Conservation (phyloP, 2,329 filamentous ascomycete species). For the Aspergillus latus region DNA sequence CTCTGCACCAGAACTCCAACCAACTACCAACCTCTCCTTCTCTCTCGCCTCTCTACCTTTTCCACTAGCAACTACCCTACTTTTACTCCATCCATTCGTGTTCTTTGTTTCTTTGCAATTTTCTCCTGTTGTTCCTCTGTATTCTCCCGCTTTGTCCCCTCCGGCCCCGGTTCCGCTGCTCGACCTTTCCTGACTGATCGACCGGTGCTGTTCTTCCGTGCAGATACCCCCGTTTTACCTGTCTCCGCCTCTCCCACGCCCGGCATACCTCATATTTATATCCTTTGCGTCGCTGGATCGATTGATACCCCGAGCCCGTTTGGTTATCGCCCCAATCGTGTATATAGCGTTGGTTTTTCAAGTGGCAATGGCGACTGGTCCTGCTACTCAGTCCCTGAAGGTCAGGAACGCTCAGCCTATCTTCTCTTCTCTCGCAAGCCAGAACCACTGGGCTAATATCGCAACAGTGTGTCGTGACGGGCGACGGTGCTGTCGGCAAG, state of each 20-base stretch:
- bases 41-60: constrained; percentile 3
- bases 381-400: constrained; percentile 88
- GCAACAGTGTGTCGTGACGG: constrained; percentile 89
- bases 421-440: constrained; percentile 18
- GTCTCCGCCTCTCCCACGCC: constrained; percentile 10
- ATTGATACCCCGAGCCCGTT: constrained; percentile 8
- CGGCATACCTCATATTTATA: constrained; percentile 10
- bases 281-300: constrained; percentile 10
- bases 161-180: neutral
- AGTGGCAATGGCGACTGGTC: constrained; percentile 68
- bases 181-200: constrained; percentile 10
- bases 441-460: constrained; percentile 40
- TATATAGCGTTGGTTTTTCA: constrained; percentile 17
- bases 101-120: constrained; percentile 9
- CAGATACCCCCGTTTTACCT: constrained; percentile 14
- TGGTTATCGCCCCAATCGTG: constrained; percentile 10
- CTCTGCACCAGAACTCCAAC: neutral
- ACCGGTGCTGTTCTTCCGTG: constrained; percentile 12
- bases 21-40: constrained; percentile 10
- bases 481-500: constrained; percentile 99
- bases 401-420: constrained; percentile 49
- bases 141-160: neutral
- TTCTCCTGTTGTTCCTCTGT: neutral
- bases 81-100: neutral
- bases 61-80: constrained; percentile 5